Conservation (phyloP, 2,329 filamentous ascomycete genomes). For the Gnomoniopsis sp. region DNA sequence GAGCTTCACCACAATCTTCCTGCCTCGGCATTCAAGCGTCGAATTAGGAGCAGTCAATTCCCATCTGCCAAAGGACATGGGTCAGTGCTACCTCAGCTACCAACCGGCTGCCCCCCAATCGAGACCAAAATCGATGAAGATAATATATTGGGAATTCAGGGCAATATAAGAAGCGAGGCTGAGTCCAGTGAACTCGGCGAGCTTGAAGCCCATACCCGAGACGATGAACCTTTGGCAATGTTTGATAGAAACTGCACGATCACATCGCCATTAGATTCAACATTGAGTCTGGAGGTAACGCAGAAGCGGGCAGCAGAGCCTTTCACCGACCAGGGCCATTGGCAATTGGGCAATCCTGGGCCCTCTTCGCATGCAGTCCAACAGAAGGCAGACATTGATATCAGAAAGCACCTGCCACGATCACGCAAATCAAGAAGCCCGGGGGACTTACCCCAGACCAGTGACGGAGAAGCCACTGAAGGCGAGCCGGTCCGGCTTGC, state of each 20-base stretch:
- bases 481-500: conserved; percentile 47
- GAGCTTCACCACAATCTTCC: conserved; percentile 22
- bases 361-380: neutral
- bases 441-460: neutral
- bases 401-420: neutral
- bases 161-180: neutral
- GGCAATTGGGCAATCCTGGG: neutral
- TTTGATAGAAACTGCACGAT: neutral
- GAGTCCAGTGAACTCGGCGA: neutral
- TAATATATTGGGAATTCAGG: conserved; percentile 35
- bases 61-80: neutral
- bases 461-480: conserved; percentile 20
- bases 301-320: neutral
- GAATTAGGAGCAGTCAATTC: neutral
- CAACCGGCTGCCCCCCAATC: neutral
- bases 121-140: conserved; percentile 38
- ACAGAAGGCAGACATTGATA: neutral
- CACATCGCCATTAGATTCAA: too few relatives aligned
- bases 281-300: neutral
- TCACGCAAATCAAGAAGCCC: neutral
- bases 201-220: neutral
- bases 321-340: neutral
- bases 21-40: conserved; percentile 17
- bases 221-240: neutral
- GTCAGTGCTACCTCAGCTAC: neutral